phyloP scores from a whole-genome alignment of 2,329 filamentous ascomycete species.

The Verticillium isaacii region DNA sequence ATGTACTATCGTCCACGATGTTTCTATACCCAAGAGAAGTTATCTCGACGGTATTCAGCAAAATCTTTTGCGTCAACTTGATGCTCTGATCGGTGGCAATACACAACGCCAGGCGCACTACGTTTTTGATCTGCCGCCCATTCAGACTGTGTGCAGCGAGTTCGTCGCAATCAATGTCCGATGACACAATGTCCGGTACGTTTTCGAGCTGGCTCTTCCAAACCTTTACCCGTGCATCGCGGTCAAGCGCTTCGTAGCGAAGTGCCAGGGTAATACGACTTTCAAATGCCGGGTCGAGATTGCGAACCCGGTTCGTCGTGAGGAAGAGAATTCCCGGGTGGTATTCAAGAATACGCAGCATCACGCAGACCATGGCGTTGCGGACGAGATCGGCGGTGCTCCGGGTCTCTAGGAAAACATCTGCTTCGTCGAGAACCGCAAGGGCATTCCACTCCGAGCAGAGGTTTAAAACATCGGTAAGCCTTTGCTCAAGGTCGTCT shows the following conservation, averaged over 20 bases:
- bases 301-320: slow-evolving; percentile 39
- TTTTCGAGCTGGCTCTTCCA: too few relatives aligned
- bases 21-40: too few relatives aligned
- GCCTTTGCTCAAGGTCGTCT: slow-evolving; percentile 13
- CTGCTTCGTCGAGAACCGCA: slow-evolving; percentile 22
- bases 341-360: slow-evolving; percentile 35
- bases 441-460: slow-evolving; percentile 19
- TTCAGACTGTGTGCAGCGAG: too few relatives aligned
- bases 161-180: too few relatives aligned
- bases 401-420: slow-evolving; percentile 21
- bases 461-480: slow-evolving; percentile 16
- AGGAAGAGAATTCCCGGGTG: slow-evolving; percentile 36
- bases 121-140: too few relatives aligned
- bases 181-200: too few relatives aligned
- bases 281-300: slow-evolving; percentile 39
- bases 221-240: background rate
- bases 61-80: too few relatives aligned
- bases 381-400: slow-evolving; percentile 14
- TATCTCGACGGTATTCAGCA: too few relatives aligned
- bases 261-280: slow-evolving; percentile 33
- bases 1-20: too few relatives aligned
- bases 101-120: too few relatives aligned
- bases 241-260: background rate
- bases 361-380: slow-evolving; percentile 27
- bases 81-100: too few relatives aligned